These are phyloP conservation scores for Silene uniflora DNA, from an alignment of 148 eudicot species.

Conservation along the genomic window DNA sequence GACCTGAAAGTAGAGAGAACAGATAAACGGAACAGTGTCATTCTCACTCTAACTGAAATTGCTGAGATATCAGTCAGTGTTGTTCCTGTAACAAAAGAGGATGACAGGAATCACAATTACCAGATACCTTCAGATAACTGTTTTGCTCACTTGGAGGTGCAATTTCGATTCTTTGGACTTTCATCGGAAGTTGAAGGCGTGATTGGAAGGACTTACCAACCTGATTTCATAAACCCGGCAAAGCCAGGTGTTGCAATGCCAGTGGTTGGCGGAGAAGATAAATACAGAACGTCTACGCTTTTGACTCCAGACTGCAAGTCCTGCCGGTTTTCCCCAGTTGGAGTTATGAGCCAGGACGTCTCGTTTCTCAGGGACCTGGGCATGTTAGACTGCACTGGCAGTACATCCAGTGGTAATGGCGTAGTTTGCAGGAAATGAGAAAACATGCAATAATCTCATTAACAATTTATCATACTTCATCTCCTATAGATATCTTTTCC, in stretches of 20 bases:
- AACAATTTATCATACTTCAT: background rate
- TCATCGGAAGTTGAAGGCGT: slow-evolving; percentile 53
- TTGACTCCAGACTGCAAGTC: slow-evolving; percentile 44
- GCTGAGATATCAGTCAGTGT: slow-evolving; percentile 52
- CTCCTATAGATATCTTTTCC: background rate
- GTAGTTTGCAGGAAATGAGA: slow-evolving; percentile 49
- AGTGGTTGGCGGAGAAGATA: slow-evolving; percentile 66
- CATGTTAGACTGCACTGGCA: slow-evolving; percentile 35
- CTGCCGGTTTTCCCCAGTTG: slow-evolving; percentile 39
- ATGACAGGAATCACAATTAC: slow-evolving; percentile 55
- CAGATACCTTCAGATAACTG: slow-evolving; percentile 54
- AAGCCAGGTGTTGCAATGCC: slow-evolving; percentile 70
- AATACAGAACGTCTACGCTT: slow-evolving; percentile 47
- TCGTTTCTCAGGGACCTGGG: slow-evolving; percentile 27
- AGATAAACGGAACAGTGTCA: slow-evolving; percentile 42
- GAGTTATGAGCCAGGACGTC: slow-evolving; percentile 22
- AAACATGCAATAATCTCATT: background rate
- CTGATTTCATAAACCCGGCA: slow-evolving; percentile 58
- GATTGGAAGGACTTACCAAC: slow-evolving; percentile 61
- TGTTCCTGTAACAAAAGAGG: slow-evolving; percentile 61
- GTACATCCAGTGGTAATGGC: slow-evolving; percentile 38
- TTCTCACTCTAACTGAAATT: slow-evolving; percentile 32
- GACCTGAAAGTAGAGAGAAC: slow-evolving; percentile 49
- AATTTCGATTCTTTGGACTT: slow-evolving; percentile 45
- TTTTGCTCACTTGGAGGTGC: slow-evolving; percentile 64